A percentile compares a stretch with the other conserved stretches of the same genome.
These are phyloP conservation scores for Penicillium odoratum DNA, from an alignment of 495 filamentous ascomycete species.

Conservation along the genomic window DNA sequence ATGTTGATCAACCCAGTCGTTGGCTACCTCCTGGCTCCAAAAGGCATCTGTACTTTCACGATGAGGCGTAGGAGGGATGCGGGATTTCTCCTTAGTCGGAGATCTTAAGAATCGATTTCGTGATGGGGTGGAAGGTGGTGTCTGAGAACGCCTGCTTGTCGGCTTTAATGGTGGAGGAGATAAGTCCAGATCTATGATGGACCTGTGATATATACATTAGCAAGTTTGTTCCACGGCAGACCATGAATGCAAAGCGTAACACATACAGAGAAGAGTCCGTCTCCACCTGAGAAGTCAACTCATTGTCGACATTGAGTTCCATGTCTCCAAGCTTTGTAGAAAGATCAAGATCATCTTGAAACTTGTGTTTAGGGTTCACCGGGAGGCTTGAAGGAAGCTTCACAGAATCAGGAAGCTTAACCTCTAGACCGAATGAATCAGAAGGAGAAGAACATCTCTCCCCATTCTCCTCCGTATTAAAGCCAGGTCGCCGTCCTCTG, in stretches of 20 bases:
- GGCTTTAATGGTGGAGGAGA: conserved; percentile 24
- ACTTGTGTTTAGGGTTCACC: conserved; percentile 17
- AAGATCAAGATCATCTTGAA: conserved; percentile 29
- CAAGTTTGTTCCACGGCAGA: neutral
- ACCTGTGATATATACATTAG: conserved; percentile 19
- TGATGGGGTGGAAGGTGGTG: conserved; percentile 48
- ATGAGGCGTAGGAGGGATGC: conserved; percentile 57
- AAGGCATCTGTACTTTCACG: conserved; percentile 74
- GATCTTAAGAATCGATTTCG: conserved; percentile 45
- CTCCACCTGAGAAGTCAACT: conserved; percentile 21
- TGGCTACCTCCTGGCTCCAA: conserved; percentile 73
- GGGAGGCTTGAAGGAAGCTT: conserved; percentile 14
- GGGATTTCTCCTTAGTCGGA: conserved; percentile 48
- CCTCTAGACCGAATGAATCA: conserved; percentile 21
- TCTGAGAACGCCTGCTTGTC: conserved; percentile 26
- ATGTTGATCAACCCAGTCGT: conserved; percentile 81
- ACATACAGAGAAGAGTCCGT: conserved; percentile 26
- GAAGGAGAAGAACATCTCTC: conserved; percentile 16
- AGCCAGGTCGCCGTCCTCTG: conserved; percentile 34
- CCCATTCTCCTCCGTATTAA: conserved; percentile 15
- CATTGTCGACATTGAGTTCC: conserved; percentile 26
- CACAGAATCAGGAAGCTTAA: conserved; percentile 21
- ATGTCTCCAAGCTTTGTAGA: conserved; percentile 26
- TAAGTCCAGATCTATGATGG: conserved; percentile 16
- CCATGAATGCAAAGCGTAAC: neutral